phyloP scores from a whole-genome alignment of 305 asterid genomes.

The Fraxinus velutina region DNA sequence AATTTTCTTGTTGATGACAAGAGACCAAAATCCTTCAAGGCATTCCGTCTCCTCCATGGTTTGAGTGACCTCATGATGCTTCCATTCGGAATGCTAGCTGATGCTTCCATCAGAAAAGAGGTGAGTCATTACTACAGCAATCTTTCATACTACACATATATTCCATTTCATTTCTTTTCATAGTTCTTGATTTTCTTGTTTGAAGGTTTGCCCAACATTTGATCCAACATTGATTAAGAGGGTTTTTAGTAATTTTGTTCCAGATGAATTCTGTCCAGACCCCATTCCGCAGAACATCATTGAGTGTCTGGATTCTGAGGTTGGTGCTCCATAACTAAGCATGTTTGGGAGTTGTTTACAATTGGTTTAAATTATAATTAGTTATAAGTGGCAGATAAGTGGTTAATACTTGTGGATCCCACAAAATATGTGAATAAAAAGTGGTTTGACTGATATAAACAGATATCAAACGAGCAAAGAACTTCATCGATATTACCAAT shows the following conservation, averaged over 20 bases:
- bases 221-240: conserved; percentile 65
- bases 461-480: background rate
- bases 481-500: background rate
- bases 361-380: background rate
- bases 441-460: background rate
- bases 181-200: background rate
- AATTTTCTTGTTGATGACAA: conserved; percentile 24
- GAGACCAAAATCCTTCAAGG: conserved; percentile 49
- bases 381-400: background rate
- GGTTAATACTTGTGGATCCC: background rate
- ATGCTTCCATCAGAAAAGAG: conserved; percentile 70
- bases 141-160: background rate
- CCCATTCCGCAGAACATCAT: conserved; percentile 67
- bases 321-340: conserved; percentile 30
- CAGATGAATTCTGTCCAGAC: conserved; percentile 84
- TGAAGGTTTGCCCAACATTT: conserved; percentile 73
- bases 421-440: background rate
- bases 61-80: conserved; percentile 92
- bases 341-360: background rate
- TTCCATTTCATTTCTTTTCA: background rate
- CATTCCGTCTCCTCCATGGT: conserved; percentile 74
- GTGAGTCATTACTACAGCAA: conserved; percentile 33
- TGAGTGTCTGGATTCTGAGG: conserved; percentile 63
- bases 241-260: conserved; percentile 61
- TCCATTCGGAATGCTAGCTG: conserved; percentile 75